Conservation (phyloP, 2,329 filamentous ascomycete species). For the Acrocalymma vagum region DNA sequence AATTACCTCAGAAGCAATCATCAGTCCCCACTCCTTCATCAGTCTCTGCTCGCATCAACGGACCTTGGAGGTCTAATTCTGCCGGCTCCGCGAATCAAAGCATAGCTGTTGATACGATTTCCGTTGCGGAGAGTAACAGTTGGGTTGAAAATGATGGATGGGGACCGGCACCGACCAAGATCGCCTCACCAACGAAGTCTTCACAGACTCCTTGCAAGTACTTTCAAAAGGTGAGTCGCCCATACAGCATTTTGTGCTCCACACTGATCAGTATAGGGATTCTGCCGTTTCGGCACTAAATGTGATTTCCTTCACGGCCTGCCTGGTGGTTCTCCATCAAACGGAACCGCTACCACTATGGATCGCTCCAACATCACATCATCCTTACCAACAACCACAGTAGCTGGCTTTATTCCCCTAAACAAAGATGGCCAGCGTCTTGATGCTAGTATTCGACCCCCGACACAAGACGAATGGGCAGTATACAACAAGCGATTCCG, state of each 20-base stretch:
- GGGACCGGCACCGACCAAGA: too few species aligned
- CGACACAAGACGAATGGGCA: constrained; percentile 47
- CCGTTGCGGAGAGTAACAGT: too few species aligned
- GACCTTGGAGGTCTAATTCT: constrained; percentile 4
- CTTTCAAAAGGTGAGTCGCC: constrained; percentile 28
- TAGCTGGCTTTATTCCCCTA: constrained; percentile 50
- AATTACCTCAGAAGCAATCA: constrained; percentile 3
- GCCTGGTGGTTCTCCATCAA: constrained; percentile 1
- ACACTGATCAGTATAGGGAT: constrained; percentile 23
- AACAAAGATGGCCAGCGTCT: constrained; percentile 59
- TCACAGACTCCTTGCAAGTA: constrained; percentile 29
- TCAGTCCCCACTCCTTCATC: too few species aligned
- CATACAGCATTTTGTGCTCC: too few species aligned
- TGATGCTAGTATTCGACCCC: constrained; percentile 52
- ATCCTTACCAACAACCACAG: constrained; percentile 19
- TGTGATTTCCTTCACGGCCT: constrained; percentile 29
- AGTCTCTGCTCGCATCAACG: too few species aligned
- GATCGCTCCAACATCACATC: constrained; percentile 23
- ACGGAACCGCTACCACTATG: background rate
- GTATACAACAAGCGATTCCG: constrained; percentile 46
- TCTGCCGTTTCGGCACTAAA: constrained; percentile 30
- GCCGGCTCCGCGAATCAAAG: too few species aligned
- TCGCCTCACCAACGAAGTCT: too few species aligned
- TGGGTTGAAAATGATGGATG: too few species aligned
- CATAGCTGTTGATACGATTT: too few species aligned